Evolutionary conservation across 2,329 filamentous ascomycete species (phyloP).

Genomic region (Didymella glomerata): DNA sequence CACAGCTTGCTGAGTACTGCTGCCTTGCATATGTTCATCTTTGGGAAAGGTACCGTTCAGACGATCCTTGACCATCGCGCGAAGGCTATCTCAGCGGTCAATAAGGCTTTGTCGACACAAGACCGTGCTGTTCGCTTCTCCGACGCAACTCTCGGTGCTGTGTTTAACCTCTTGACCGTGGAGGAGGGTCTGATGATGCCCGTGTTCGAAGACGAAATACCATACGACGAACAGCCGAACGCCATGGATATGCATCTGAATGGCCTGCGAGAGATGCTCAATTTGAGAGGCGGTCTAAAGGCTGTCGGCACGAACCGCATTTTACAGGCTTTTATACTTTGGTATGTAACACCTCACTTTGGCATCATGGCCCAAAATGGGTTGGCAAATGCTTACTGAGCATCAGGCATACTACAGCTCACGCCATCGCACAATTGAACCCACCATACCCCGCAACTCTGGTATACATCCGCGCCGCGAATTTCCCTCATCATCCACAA

Average conservation of each 20-base stretch:
- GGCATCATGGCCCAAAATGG: slow-evolving; percentile 28
- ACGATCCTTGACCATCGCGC: slow-evolving; percentile 46
- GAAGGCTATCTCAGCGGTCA: slow-evolving; percentile 47
- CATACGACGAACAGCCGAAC: slow-evolving; percentile 41
- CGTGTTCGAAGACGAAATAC: slow-evolving; percentile 27
- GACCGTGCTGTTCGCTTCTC: slow-evolving; percentile 40
- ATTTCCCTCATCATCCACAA: slow-evolving; percentile 40
- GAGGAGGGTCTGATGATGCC: slow-evolving; percentile 45
- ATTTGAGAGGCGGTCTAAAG: slow-evolving; percentile 45
- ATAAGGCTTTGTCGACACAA: slow-evolving; percentile 41
- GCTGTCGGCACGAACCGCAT: slow-evolving; percentile 49
- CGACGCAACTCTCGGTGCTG: slow-evolving; percentile 51
- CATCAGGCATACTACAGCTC: slow-evolving; percentile 51
- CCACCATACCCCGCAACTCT: slow-evolving; percentile 43
- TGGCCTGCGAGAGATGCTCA: slow-evolving; percentile 48
- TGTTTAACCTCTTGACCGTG: slow-evolving; percentile 50
- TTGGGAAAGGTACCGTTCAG: slow-evolving; percentile 43
- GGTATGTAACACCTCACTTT: slow-evolving; percentile 40
- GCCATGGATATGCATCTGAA: slow-evolving; percentile 46
- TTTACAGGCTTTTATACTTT: slow-evolving; percentile 53
- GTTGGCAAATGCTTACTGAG: slow-evolving; percentile 50
- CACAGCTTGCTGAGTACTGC: slow-evolving; percentile 50
- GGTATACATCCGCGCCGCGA: slow-evolving; percentile 40
- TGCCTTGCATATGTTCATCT: slow-evolving; percentile 46
- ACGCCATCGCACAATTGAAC: slow-evolving; percentile 49